Base-by-base conservation (phyloP, 148 eudicot genomes). In the Amaranthus cruentus region DNA sequence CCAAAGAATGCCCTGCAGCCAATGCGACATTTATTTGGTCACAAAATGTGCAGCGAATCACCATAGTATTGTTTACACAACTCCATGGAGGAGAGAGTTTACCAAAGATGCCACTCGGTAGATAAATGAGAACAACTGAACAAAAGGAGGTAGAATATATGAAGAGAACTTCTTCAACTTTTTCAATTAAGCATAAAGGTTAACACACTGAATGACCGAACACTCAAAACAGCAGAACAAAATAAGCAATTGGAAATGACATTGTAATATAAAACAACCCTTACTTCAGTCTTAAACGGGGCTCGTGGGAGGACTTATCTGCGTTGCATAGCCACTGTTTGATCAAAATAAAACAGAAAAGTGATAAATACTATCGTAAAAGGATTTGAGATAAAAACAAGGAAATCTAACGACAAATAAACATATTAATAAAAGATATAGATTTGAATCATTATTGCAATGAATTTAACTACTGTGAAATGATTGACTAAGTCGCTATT, bases 321-420 rank as follows among this genome's bases (percentile, higher is more conserved):
- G 98, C 97, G 86, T 91, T 91, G 89, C 98, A 91, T 72, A 95
- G 77, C 98, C 98, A 95, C 98, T 91, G 92, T 73, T 60, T 21
- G 57, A 65, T 14, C 72, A 82, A 68, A 78, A 42, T 51, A 72
- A 65, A 80, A 14, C 38, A 28, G 38, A 28, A 78, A 62, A 50
- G 13, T 61, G 13, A 50, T 75, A 21, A 77, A 75, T 66, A 75
- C 10, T 47, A 44, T 38, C 6, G 55, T 61, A 28, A 48, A 68
- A 63, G 57, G 52, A 43, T 48, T 54, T 68, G 12, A 55, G 14
- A 53, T 50, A 69, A 49, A 69, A 55, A 76, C 7, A 69, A 28
- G 38, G 47, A 66, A 48, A 43, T 57, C 38, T 69, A 62, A 11
- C 13, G 57, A 9, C 62, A 55, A 66, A 66, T 43, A 44, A 43